A percentile compares a stretch with the other conserved stretches of the same genome.
These are phyloP conservation scores for Carallia pectinifolia DNA, from an alignment of 345 rosid genomes.

Conservation along the genomic window DNA sequence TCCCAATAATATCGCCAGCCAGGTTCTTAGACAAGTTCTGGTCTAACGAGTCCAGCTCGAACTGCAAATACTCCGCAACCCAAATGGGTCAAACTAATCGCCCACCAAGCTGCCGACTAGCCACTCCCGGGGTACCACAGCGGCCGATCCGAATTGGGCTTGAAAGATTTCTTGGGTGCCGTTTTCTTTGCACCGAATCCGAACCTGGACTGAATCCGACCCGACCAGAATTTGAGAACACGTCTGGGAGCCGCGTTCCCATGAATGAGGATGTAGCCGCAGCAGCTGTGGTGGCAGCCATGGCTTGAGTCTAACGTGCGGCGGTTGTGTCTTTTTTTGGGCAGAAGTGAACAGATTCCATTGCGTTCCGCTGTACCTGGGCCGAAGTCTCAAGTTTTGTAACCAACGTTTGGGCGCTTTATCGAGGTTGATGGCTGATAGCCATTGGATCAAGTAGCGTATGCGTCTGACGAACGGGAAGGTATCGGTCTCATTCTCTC, in stretches of 20 bases:
- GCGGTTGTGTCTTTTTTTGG: background rate
- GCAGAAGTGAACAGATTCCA: background rate
- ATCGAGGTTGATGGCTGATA: constrained; percentile 21
- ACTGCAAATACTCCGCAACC: constrained; percentile 69
- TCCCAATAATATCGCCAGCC: constrained; percentile 61
- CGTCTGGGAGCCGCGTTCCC: constrained; percentile 52
- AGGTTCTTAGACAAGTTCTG: constrained; percentile 66
- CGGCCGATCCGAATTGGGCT: constrained; percentile 41
- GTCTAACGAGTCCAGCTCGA: constrained; percentile 65
- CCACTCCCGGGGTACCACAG: constrained; percentile 71
- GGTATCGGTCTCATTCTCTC: constrained; percentile 44
- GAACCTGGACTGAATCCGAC: constrained; percentile 53
- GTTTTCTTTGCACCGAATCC: constrained; percentile 52
- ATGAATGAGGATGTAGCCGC: constrained; percentile 60
- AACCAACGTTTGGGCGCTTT: constrained; percentile 8
- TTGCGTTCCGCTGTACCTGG: constrained; percentile 3
- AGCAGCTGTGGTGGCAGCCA: constrained; percentile 60
- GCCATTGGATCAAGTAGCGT: constrained; percentile 55
- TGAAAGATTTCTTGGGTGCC: constrained; percentile 36
- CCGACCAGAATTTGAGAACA: constrained; percentile 36
- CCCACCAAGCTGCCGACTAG: constrained; percentile 71
- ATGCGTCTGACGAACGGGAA: constrained; percentile 66
- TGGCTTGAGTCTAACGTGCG: constrained; percentile 15
- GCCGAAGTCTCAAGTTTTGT: constrained; percentile 7
- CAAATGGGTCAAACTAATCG: constrained; percentile 75